A percentile compares a stretch with the other conserved stretches of the same genome.
Evolutionary conservation across 2,329 filamentous ascomycete genomes (phyloP).

Genomic region (Colletotrichum navitas): DNA sequence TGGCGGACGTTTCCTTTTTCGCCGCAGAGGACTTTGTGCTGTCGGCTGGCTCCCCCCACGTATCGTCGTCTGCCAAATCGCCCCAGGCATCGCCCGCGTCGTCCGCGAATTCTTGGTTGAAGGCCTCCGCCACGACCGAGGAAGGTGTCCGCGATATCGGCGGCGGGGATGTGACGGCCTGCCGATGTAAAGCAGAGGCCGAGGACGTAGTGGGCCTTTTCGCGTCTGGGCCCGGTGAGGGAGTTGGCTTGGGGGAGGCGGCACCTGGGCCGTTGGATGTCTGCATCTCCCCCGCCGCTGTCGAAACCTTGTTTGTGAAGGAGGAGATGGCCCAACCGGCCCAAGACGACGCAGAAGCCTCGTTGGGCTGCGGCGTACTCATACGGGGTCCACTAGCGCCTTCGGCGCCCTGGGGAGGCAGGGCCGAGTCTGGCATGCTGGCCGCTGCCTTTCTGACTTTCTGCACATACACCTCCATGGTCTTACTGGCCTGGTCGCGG

Average conservation of each 20-base stretch:
- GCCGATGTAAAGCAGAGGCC: conserved; percentile 70
- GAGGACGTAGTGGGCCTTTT: conserved; percentile 60
- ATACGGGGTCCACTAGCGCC: conserved; percentile 75
- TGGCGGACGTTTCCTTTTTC: conserved; percentile 51
- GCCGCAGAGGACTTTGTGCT: conserved; percentile 43
- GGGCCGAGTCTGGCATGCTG: conserved; percentile 82
- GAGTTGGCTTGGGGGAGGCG: conserved; percentile 56
- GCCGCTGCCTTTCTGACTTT: conserved; percentile 83
- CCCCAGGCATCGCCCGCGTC: conserved; percentile 84
- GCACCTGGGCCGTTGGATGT: conserved; percentile 61
- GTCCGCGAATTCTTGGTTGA: conserved; percentile 68
- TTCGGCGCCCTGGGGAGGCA: conserved; percentile 73
- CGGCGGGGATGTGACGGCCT: conserved; percentile 68
- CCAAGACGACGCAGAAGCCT: conserved; percentile 77
- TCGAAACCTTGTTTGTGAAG: conserved; percentile 92
- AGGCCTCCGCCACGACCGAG: conserved; percentile 61
- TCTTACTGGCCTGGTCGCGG: conserved; percentile 91
- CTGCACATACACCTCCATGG: conserved; percentile 86
- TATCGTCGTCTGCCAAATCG: conserved; percentile 68
- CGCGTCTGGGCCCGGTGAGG: conserved; percentile 56
- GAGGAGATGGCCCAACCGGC: conserved; percentile 98
- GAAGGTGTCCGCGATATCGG: conserved; percentile 63
- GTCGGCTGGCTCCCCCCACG: conserved; percentile 56
- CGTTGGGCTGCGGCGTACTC: conserved; percentile 76
- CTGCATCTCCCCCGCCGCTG: conserved; percentile 89